These are phyloP conservation scores for Pythium brachiatum DNA, from an alignment of 352 stramenopile species.

Conservation along the genomic window DNA sequence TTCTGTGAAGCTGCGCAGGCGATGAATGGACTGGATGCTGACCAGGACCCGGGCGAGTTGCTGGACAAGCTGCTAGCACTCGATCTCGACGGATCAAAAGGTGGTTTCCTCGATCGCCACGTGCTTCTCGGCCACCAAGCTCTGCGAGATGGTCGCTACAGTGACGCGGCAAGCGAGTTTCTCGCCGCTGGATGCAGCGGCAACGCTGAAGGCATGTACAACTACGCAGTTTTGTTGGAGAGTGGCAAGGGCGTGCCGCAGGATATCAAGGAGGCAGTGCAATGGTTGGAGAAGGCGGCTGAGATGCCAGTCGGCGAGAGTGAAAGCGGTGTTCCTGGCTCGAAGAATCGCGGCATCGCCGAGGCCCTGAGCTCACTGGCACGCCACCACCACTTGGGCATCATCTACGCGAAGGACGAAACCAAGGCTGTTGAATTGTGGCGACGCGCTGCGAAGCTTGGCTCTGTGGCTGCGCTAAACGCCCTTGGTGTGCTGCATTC, in stretches of 20 bases:
- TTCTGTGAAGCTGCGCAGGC: not conserved
- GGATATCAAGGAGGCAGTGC: conserved; percentile 2
- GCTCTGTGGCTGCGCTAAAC: not conserved
- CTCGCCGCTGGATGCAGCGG: not conserved
- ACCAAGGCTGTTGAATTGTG: not conserved
- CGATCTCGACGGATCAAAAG: not conserved
- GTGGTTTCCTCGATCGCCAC: not conserved
- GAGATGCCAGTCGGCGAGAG: not conserved
- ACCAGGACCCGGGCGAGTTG: not conserved
- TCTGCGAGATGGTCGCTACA: not conserved
- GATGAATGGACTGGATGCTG: not conserved
- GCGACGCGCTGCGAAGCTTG: not conserved
- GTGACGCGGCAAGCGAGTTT: not conserved
- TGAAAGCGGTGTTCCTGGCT: not conserved
- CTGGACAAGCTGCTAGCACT: not conserved
- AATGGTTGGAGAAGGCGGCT: conserved; percentile 2
- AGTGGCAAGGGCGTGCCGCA: not conserved
- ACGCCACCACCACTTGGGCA: conserved; percentile 4
- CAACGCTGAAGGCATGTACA: conserved; percentile 13
- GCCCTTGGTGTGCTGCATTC: conserved; percentile 3
- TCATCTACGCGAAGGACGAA: conserved; percentile 4
- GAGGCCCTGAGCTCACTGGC: conserved; percentile 7
- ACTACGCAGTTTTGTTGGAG: conserved; percentile 9
- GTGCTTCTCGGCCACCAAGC: conserved; percentile 9
- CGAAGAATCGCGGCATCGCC: not conserved